These are phyloP conservation scores for Salix dunnii DNA, from an alignment of 345 rosid species.

Conservation along the genomic window DNA sequence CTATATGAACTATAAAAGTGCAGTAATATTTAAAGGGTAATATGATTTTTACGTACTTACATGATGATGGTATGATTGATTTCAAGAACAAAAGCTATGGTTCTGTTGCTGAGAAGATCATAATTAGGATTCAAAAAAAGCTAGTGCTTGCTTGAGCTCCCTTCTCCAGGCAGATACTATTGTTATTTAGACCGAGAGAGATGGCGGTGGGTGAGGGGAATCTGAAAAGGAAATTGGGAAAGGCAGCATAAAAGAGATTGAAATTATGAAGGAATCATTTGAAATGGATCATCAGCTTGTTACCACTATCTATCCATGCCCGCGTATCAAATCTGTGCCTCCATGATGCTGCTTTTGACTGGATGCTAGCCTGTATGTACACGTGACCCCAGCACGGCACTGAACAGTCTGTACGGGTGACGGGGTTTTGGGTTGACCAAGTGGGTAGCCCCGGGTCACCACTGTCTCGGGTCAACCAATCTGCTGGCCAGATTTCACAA, in stretches of 20 bases:
- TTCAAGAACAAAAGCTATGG: neutral
- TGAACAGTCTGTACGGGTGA: too few species aligned
- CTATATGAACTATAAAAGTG: neutral
- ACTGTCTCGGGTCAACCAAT: too few species aligned
- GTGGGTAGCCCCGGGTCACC: too few species aligned
- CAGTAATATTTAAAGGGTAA: neutral
- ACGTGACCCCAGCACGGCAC: too few species aligned
- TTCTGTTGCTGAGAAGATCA: neutral
- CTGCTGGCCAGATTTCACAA: too few species aligned
- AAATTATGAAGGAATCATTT: conserved; percentile 4
- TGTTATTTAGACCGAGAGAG: neutral
- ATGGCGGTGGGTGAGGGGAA: neutral
- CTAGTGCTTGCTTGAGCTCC: neutral
- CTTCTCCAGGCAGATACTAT: neutral
- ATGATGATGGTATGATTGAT: conserved; percentile 9
- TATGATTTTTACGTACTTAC: conserved; percentile 11
- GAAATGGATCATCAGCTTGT: neutral
- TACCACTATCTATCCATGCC: too few species aligned
- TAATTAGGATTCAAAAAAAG: neutral
- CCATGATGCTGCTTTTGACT: neutral
- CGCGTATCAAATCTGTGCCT: neutral
- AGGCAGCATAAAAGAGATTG: neutral
- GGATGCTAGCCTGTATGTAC: too few species aligned
- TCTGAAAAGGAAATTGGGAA: neutral
- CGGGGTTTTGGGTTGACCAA: too few species aligned